Conservation (phyloP, 2,329 filamentous ascomycete species). For the Chalaropsis thielavioides region DNA sequence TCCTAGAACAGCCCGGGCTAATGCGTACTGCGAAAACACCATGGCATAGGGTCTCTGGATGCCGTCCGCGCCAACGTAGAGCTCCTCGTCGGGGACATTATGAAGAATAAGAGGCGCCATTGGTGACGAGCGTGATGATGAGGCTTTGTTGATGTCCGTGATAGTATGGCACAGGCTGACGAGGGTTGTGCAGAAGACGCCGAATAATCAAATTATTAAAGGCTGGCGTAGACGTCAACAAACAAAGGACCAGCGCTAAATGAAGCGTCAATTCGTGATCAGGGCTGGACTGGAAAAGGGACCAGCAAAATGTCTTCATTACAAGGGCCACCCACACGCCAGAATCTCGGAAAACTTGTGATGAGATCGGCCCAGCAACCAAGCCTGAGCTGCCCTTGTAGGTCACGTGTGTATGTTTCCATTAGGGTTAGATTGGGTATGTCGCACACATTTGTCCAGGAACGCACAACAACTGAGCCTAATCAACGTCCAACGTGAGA, state of each 20-base stretch:
- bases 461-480: too few species aligned
- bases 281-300: not conserved
- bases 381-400: not conserved
- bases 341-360: slow-evolving; percentile 4
- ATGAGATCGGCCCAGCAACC: slow-evolving; percentile 12
- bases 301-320: not conserved
- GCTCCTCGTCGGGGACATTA: slow-evolving; percentile 54
- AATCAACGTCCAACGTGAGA: not conserved
- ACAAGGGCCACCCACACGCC: not conserved
- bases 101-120: slow-evolving; percentile 55
- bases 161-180: too few species aligned
- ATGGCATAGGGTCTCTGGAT: slow-evolving; percentile 51
- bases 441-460: too few species aligned
- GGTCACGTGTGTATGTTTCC: not conserved
- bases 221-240: not conserved
- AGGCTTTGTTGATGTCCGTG: not conserved
- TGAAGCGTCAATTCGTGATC: not conserved
- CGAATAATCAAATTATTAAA: not conserved
- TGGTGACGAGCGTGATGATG: slow-evolving; percentile 25
- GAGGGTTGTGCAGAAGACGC: too few species aligned
- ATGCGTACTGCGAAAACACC: slow-evolving; percentile 46
- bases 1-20: too few species aligned
- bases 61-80: slow-evolving; percentile 51
- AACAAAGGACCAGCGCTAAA: not conserved
- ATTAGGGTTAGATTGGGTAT: not conserved